These are phyloP conservation scores for Diaporthe destruens DNA, from an alignment of 2,329 filamentous ascomycete species.

Conservation along the genomic window DNA sequence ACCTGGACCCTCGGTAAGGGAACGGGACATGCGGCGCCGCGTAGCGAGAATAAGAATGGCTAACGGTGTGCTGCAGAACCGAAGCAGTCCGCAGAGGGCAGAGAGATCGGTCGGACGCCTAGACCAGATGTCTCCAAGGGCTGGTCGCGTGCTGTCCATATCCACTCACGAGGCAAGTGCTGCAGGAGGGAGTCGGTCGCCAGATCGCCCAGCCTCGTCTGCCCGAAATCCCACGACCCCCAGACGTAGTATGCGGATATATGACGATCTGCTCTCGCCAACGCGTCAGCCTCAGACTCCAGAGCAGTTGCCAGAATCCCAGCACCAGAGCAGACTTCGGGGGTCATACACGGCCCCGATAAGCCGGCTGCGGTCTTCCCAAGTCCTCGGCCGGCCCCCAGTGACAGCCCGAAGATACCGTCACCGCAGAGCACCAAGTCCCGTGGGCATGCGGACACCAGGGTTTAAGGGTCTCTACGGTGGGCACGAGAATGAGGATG, in stretches of 20 bases:
- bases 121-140: slow-evolving; percentile 10
- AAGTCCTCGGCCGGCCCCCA: slow-evolving; percentile 43
- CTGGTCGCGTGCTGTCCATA: slow-evolving; percentile 7
- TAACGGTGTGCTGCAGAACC: slow-evolving; percentile 17
- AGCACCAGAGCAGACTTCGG: slow-evolving; percentile 58
- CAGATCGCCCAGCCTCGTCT: slow-evolving; percentile 38
- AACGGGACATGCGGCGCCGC: background rate
- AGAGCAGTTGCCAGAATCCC: slow-evolving; percentile 61
- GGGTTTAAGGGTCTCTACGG: slow-evolving; percentile 62
- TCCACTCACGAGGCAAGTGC: slow-evolving; percentile 16
- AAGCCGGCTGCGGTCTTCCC: slow-evolving; percentile 41
- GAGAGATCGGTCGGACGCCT: slow-evolving; percentile 18
- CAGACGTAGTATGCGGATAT: slow-evolving; percentile 53
- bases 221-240: slow-evolving; percentile 43
- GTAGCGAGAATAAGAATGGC: background rate
- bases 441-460: slow-evolving; percentile 55
- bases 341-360: slow-evolving; percentile 60
- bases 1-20: slow-evolving; percentile 39
- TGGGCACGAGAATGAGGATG: slow-evolving; percentile 62
- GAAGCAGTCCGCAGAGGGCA: slow-evolving; percentile 30
- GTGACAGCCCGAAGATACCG: slow-evolving; percentile 43
- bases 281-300: slow-evolving; percentile 64
- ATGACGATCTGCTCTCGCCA: slow-evolving; percentile 60
- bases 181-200: slow-evolving; percentile 14
- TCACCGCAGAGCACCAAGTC: slow-evolving; percentile 50